Evolutionary conservation across 148 eudicot genomes (phyloP).

Genomic region (Fallopia convolvulus): DNA sequence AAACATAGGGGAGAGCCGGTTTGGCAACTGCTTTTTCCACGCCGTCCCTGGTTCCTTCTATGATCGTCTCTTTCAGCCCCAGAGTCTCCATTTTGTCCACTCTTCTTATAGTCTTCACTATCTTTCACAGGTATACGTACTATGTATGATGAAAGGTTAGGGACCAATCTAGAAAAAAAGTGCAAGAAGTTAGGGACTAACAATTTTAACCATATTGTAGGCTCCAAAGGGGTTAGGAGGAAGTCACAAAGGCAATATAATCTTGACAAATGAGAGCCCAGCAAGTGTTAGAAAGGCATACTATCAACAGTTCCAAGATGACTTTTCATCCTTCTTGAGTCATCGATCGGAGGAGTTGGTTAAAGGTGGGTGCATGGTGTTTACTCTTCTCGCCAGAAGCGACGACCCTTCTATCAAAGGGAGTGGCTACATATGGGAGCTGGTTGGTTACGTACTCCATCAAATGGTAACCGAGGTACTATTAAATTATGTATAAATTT

Average conservation of each 20-base stretch:
- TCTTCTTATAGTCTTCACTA: background rate
- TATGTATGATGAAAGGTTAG: no score
- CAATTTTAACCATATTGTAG: no score
- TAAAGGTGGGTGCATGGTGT: background rate
- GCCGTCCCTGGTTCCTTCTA: background rate
- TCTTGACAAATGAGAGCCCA: background rate
- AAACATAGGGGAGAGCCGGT: background rate
- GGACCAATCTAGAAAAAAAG: no score
- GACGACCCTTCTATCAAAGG: background rate
- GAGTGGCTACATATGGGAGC: background rate
- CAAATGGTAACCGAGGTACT: background rate
- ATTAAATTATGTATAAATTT: no score
- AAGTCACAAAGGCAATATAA: background rate
- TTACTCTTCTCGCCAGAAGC: background rate
- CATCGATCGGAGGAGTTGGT: background rate
- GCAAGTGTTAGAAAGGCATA: background rate
- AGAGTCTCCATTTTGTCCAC: background rate
- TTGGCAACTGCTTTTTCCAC: background rate
- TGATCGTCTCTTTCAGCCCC: background rate
- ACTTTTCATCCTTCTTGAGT: background rate
- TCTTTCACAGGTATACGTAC: background rate
- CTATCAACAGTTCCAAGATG: background rate
- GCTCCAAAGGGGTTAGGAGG: no score
- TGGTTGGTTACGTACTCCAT: background rate
- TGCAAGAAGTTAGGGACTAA: no score